Evolutionary conservation across 2,329 filamentous ascomycete species (phyloP).

Genomic region (Amesomyces nigricolor): DNA sequence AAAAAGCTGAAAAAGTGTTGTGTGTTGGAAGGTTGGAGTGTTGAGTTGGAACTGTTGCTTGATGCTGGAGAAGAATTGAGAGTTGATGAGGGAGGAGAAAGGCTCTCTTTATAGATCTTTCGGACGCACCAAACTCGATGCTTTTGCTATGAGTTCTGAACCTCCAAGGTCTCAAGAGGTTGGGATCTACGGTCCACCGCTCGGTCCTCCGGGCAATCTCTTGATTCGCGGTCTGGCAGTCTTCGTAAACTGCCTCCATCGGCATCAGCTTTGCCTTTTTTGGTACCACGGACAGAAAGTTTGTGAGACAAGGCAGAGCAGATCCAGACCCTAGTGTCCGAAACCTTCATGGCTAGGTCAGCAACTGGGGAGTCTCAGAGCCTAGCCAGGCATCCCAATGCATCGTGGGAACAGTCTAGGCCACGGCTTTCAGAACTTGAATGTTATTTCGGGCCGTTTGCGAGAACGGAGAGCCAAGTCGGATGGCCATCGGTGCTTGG

Average conservation of each 20-base stretch:
- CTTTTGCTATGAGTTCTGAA: too few relatives aligned
- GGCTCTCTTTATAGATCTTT: constrained; percentile 5
- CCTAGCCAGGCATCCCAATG: too few relatives aligned
- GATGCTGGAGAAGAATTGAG: constrained; percentile 3
- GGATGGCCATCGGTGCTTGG: too few relatives aligned
- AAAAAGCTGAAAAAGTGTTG: not conserved
- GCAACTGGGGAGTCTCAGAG: too few relatives aligned
- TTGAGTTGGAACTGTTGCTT: constrained; percentile 3
- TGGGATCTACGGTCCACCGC: not conserved
- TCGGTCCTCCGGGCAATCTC: not conserved
- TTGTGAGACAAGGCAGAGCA: not conserved
- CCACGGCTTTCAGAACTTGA: too few relatives aligned
- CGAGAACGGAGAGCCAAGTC: too few relatives aligned
- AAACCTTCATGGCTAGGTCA: not conserved
- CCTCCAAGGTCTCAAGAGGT: too few relatives aligned
- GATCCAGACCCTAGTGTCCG: not conserved
- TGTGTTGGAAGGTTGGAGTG: not conserved
- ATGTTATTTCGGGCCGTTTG: too few relatives aligned
- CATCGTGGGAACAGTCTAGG: too few relatives aligned
- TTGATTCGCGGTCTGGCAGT: not conserved
- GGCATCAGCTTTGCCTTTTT: constrained; percentile 1
- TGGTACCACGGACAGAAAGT: not conserved
- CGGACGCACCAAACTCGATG: too few relatives aligned
- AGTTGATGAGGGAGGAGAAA: not conserved
- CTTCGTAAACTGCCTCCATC: not conserved